A percentile compares a stretch with the other conserved stretches of the same genome.
Conservation (phyloP, 2,329 filamentous ascomycete genomes). For the Trichoderma sp. region DNA sequence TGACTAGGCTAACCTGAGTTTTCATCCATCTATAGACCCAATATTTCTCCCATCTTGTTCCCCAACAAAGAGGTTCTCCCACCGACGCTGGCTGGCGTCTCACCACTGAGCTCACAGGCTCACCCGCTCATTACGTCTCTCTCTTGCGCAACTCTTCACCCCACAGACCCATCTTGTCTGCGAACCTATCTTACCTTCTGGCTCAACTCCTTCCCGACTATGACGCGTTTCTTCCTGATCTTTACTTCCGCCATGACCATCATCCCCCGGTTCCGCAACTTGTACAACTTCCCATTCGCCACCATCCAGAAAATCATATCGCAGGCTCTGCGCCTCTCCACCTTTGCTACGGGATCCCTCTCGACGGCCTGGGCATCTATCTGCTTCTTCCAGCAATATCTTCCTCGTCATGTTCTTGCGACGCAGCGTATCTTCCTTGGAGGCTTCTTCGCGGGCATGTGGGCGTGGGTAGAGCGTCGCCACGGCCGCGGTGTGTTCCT, state of each 20-base stretch:
- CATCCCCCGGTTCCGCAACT: constrained; percentile 63
- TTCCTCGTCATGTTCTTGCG: constrained; percentile 72
- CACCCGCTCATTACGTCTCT: constrained; percentile 83
- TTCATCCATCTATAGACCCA: constrained; percentile 53
- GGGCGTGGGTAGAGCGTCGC: constrained; percentile 72
- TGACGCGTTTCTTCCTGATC: constrained; percentile 75
- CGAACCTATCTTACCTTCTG: constrained; percentile 86
- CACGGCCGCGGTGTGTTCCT: constrained; percentile 69
- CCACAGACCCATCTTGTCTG: constrained; percentile 80
- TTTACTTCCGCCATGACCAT: constrained; percentile 68
- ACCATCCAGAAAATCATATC: constrained; percentile 66
- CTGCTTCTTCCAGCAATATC: constrained; percentile 79
- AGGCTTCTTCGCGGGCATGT: constrained; percentile 80
- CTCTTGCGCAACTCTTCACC: constrained; percentile 87
- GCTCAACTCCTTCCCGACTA: constrained; percentile 74
- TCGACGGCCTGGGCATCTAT: constrained; percentile 85
- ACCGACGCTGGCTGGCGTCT: constrained; percentile 62
- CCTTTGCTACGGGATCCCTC: constrained; percentile 75
- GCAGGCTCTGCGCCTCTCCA: constrained; percentile 68
- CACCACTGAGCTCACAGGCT: constrained; percentile 76
- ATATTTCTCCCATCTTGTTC: constrained; percentile 83
- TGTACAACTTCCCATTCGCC: constrained; percentile 67
- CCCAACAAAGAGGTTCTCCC: constrained; percentile 68
- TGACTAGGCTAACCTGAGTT: background rate
- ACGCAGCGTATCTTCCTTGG: constrained; percentile 88